phyloP scores from a whole-genome alignment of 352 stramenopile genomes.

The Globisporangium apiculatum region DNA sequence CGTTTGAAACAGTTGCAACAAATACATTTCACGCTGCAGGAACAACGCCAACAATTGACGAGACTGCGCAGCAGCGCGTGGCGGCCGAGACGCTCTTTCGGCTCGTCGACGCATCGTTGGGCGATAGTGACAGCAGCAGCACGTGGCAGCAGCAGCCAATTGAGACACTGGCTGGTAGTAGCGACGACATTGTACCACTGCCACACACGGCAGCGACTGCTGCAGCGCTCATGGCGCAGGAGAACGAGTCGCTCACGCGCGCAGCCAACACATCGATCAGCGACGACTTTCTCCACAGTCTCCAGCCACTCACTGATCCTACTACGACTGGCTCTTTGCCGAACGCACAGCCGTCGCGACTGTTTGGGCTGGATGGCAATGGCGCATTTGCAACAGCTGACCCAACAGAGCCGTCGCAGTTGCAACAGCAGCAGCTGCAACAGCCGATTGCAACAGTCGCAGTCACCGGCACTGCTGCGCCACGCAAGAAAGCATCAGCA shows the following conservation, averaged over 20 bases:
- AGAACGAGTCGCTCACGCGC: constrained; percentile 4
- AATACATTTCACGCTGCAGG: too few species aligned
- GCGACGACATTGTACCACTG: neutral
- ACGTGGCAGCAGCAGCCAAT: neutral
- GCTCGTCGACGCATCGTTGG: neutral
- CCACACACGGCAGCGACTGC: neutral
- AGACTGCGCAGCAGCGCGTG: neutral
- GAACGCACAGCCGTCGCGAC: too few species aligned
- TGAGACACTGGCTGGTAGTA: neutral
- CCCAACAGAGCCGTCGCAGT: neutral
- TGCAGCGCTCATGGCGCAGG: constrained; percentile 3
- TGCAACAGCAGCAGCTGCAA: neutral
- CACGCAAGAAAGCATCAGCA: neutral
- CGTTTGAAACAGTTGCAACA: too few species aligned
- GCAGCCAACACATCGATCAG: neutral
- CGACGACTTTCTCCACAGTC: constrained; percentile 3
- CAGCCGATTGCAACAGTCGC: neutral
- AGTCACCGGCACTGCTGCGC: neutral
- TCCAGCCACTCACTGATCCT: neutral
- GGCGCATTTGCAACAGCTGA: too few species aligned
- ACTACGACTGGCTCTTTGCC: too few species aligned
- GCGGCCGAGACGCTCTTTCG: constrained; percentile 5
- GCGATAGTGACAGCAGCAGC: neutral
- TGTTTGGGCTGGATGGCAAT: too few species aligned
- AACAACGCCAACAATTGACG: too few species aligned